Evolutionary conservation across 345 rosid species (phyloP).

Genomic region (Moricandia arvensis): DNA sequence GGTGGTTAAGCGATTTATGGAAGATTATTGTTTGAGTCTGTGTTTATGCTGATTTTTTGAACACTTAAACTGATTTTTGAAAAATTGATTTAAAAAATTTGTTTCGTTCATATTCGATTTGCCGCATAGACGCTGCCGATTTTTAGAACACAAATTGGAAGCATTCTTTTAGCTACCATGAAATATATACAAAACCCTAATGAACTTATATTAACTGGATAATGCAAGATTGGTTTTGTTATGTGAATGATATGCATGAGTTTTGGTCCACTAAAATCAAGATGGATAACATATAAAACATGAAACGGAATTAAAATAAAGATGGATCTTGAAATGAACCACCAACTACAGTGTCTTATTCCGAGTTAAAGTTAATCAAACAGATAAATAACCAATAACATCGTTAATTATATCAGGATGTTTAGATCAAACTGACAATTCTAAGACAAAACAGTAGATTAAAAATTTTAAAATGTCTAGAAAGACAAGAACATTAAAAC

Average conservation of each 20-base stretch:
- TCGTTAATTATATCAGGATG: conserved; percentile 21
- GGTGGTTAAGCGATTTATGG: too few species aligned
- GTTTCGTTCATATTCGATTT: too few species aligned
- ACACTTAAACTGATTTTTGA: too few species aligned
- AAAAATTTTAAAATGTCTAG: background rate
- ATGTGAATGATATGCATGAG: background rate
- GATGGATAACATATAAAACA: background rate
- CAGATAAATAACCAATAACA: conserved; percentile 8
- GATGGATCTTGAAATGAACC: conserved; percentile 17
- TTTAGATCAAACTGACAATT: conserved; percentile 15
- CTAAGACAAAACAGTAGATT: conserved; percentile 24
- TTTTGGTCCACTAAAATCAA: background rate
- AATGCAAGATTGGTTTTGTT: background rate
- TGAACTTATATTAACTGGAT: background rate
- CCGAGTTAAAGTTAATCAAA: conserved; percentile 28
- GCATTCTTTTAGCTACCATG: background rate
- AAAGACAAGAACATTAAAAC: conserved; percentile 3
- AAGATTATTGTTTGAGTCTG: too few species aligned
- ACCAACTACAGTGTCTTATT: conserved; percentile 29
- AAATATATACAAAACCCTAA: background rate
- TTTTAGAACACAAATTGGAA: too few species aligned
- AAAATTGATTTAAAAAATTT: too few species aligned
- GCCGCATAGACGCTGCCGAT: too few species aligned
- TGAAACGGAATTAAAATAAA: conserved; percentile 1
- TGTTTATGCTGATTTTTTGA: too few species aligned